Percentiles rank a stretch among this genome's conserved stretches.
These are phyloP conservation scores for Podaxis pistillaris DNA, from an alignment of 768 basidiomycete genomes.

Conservation along the genomic window DNA sequence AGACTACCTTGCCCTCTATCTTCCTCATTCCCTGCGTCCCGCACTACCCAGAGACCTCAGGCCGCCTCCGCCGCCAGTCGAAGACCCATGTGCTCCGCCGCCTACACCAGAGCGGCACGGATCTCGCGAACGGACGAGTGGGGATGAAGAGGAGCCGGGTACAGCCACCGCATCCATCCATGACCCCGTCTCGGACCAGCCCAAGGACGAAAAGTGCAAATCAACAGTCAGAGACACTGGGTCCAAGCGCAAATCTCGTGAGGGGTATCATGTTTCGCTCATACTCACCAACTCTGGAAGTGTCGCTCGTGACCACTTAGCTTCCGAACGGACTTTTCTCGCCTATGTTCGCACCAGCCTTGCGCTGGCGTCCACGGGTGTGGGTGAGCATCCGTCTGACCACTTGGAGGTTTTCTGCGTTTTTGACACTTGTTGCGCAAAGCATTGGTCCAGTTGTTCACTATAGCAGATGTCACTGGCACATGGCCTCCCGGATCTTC, in stretches of 20 bases:
- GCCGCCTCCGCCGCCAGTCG: background rate
- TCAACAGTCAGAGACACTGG: background rate
- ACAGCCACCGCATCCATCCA: background rate
- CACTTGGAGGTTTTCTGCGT: background rate
- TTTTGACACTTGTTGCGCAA: background rate
- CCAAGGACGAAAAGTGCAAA: too few species aligned
- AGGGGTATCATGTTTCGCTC: conserved; percentile 13
- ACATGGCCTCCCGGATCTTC: background rate
- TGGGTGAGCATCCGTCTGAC: conserved; percentile 35
- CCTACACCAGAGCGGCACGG: background rate
- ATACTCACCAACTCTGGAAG: conserved; percentile 50
- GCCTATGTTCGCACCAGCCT: conserved; percentile 58
- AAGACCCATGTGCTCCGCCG: background rate
- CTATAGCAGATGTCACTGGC: conserved; percentile 14
- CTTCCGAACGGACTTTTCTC: conserved; percentile 53
- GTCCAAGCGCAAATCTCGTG: conserved; percentile 9
- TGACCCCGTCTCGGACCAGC: background rate
- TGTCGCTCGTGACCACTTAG: conserved; percentile 54
- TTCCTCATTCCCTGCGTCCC: conserved; percentile 1
- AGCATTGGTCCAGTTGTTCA: conserved; percentile 20
- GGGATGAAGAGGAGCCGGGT: background rate
- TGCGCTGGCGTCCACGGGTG: conserved; percentile 47
- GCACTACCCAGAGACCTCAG: conserved; percentile 5
- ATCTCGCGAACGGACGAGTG: background rate
- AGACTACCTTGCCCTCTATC: conserved; percentile 6